Percentiles rank a stretch among this genome's conserved stretches.
Evolutionary conservation across 1,284 basidiomycete genomes (phyloP).

Genomic region (Cutaneotrichosporon curvatum): DNA sequence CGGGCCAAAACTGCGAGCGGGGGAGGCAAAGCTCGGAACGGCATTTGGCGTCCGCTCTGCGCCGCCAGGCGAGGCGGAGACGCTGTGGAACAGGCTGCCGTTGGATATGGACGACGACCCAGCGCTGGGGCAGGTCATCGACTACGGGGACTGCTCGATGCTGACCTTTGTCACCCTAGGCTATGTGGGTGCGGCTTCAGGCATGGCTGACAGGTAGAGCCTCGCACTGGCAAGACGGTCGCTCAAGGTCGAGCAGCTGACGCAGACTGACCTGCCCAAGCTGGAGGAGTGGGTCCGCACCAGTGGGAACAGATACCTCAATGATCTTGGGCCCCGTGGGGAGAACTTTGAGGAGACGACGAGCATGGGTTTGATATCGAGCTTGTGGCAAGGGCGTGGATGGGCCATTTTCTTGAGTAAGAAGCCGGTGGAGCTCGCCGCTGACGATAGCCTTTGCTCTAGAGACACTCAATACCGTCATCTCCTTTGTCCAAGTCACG

Average conservation of each 20-base stretch:
- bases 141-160: constrained; percentile 38
- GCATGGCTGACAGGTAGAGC: constrained; percentile 27
- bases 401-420: constrained; percentile 27
- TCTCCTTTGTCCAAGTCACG: constrained; percentile 30
- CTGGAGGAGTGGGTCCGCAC: constrained; percentile 33
- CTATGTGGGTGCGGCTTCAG: constrained; percentile 27
- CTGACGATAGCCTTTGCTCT: constrained; percentile 25
- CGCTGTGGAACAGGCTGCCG: neutral
- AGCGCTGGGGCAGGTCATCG: constrained; percentile 23
- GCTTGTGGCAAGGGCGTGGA: constrained; percentile 30
- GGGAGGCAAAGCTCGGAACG: constrained; percentile 27
- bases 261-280: constrained; percentile 35
- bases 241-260: constrained; percentile 24
- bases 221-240: constrained; percentile 25
- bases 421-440: neutral
- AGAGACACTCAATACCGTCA: constrained; percentile 26
- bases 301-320: constrained; percentile 9
- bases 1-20: constrained; percentile 32
- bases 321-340: constrained; percentile 5
- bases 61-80: neutral
- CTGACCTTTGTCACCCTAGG: constrained; percentile 34
- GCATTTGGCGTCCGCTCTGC: constrained; percentile 32
- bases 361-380: constrained; percentile 23
- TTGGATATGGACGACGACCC: constrained; percentile 5
- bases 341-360: constrained; percentile 19